Evolutionary conservation across 2,329 filamentous ascomycete genomes (phyloP), one percentile per base, ranked within the genome.

Genomic region (Onygenales sp.): DNA sequence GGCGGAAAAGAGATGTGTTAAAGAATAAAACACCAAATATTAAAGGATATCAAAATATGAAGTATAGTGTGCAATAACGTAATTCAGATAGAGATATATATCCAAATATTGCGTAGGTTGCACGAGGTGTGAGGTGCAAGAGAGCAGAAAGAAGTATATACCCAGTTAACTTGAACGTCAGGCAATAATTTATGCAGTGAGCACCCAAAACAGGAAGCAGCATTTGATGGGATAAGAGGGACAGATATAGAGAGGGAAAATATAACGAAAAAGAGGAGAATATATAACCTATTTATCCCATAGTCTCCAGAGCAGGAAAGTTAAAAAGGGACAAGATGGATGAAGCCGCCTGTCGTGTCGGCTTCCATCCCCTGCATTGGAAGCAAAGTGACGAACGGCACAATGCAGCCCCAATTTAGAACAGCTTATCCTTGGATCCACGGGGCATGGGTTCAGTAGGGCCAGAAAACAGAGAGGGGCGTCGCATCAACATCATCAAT

Each of bases 361-460:
- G 48, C 14, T 11, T 44, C 14, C 14, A 11, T 36, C 48, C 38
- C 38, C 38, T 42, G 48, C 48, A 43, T 51, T 36, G 48, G 17
- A 41, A 31, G 32, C 10, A 38, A 36, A 39, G 33, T 27, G n/a
- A 39, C 14, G 17, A 31, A 39, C 35, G 17, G 38, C 14, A n/a
- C 9, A 14, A 43, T 7, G 41, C 36, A 43, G 21, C 33, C 38
- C 38, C 41, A 17, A 33, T 35, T 42, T 43, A 43, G 48, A 52
- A 39, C 21, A 14, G 11, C 43, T 3, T 7, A 14, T 52, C 42
- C 33, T 49, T 56, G 51, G 52, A 44, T 56, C 55, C 55, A 56
- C 55, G 51, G 52, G 51, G 55, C 55, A 53, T 35, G 17, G 43
- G 44, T 43, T 43, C 38, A 44, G 44, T 41, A 50, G 45, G 53